These are phyloP conservation scores for Colletotrichum eremochloae DNA, from an alignment of 2,329 filamentous ascomycete genomes.

Conservation along the genomic window DNA sequence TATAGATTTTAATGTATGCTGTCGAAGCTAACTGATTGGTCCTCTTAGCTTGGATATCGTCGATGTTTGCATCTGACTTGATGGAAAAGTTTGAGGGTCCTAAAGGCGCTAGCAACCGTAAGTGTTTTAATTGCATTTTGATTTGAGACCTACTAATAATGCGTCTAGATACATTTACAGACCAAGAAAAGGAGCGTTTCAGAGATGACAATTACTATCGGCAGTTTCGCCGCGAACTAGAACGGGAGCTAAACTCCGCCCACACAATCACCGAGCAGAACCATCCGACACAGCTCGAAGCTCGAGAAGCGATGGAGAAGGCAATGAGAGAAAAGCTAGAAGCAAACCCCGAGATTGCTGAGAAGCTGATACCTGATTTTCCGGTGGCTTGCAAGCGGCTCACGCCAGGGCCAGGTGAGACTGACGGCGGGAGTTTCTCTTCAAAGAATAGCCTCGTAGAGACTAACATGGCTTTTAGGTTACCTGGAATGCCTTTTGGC, in stretches of 20 bases:
- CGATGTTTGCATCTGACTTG: background rate
- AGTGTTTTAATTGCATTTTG: background rate
- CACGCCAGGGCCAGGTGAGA: slow-evolving; percentile 1
- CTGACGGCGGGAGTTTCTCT: background rate
- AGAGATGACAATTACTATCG: background rate
- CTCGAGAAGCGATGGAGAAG: background rate
- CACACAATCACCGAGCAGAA: background rate
- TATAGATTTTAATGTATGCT: no score
- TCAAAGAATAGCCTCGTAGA: background rate
- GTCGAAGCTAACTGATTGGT: background rate
- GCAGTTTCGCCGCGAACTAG: background rate
- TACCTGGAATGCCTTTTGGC: slow-evolving; percentile 11
- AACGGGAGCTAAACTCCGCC: background rate
- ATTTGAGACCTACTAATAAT: background rate
- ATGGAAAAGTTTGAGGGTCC: background rate
- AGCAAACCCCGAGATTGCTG: background rate
- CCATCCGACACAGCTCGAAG: background rate
- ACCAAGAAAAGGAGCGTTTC: background rate
- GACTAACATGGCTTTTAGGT: background rate
- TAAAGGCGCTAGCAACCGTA: slow-evolving; percentile 4
- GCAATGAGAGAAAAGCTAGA: slow-evolving; percentile 7
- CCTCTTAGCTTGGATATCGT: background rate
- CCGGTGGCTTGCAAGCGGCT: slow-evolving; percentile 17
- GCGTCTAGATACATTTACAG: background rate
- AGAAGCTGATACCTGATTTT: slow-evolving; percentile 9